Percentiles rank a stretch among this genome's conserved stretches.
These are phyloP conservation scores for Picea glauca DNA, from an alignment of 75 land plant genomes.

Conservation along the genomic window DNA sequence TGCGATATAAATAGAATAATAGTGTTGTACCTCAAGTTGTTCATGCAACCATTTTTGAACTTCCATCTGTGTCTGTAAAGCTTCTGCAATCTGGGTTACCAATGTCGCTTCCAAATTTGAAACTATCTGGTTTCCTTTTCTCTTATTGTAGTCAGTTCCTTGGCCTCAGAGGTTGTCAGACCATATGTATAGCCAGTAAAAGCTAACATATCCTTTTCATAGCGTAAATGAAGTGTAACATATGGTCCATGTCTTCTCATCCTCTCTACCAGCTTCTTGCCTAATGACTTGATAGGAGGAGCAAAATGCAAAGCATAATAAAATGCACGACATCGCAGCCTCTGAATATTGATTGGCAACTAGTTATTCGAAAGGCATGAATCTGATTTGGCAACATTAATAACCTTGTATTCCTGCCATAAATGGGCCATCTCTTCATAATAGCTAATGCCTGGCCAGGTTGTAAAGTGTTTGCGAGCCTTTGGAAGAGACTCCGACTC, in stretches of 20 bases:
- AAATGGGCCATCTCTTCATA: constrained; percentile 64
- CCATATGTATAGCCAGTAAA: constrained; percentile 79
- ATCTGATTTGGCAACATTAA: constrained; percentile 94
- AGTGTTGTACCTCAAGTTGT: no score
- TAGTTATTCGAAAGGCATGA: constrained; percentile 84
- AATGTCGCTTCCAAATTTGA: no score
- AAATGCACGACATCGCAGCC: constrained; percentile 73
- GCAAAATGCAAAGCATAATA: constrained; percentile 76
- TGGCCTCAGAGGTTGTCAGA: constrained; percentile 8
- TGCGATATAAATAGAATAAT: no score
- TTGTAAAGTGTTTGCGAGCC: constrained; percentile 78
- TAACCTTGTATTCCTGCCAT: constrained; percentile 83
- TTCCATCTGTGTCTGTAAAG: no score
- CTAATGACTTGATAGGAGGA: constrained; percentile 61
- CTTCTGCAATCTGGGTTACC: no score
- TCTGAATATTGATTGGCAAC: constrained; percentile 67
- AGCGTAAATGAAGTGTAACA: constrained; percentile 79
- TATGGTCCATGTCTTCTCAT: constrained; percentile 58
- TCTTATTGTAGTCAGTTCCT: no score
- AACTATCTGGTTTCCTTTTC: no score
- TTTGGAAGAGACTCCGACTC: constrained; percentile 55
- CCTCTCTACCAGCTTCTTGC: constrained; percentile 19
- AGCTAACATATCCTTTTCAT: constrained; percentile 87
- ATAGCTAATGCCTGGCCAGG: constrained; percentile 81
- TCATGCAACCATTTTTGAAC: no score